phyloP scores from a whole-genome alignment of 2,329 filamentous ascomycete genomes.

The Fusarium anguioides region DNA sequence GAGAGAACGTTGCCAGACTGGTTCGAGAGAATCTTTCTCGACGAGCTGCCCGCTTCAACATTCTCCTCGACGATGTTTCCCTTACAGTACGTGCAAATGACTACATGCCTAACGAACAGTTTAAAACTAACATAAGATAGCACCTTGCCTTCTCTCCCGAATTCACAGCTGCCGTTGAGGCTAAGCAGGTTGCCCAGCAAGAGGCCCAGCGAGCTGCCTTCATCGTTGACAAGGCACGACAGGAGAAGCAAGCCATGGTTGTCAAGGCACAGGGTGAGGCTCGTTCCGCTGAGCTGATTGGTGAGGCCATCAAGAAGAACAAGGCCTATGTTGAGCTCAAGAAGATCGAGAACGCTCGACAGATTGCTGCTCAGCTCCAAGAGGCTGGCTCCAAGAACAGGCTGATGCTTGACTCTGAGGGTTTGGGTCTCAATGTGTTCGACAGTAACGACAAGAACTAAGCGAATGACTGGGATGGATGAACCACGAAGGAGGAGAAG shows the following conservation, averaged over 20 bases:
- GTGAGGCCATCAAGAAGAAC: constrained; percentile 99
- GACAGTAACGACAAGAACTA: constrained; percentile 59
- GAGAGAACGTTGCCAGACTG: constrained; percentile 92
- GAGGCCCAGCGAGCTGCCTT: constrained; percentile 98
- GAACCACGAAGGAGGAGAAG: constrained; percentile 2
- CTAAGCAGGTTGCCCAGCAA: constrained; percentile 83
- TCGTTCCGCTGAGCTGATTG: constrained; percentile 95
- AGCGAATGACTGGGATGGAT: not conserved
- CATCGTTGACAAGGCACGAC: constrained; percentile 96
- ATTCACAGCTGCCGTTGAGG: constrained; percentile 78
- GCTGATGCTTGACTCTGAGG: constrained; percentile 90
- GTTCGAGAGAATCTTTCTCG: constrained; percentile 93
- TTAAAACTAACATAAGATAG: constrained; percentile 51
- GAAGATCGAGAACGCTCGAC: constrained; percentile 95
- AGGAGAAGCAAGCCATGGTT: constrained; percentile 99
- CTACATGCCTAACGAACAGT: not conserved
- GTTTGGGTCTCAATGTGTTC: constrained; percentile 89
- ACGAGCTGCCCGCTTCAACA: constrained; percentile 95
- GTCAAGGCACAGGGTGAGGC: constrained; percentile 99
- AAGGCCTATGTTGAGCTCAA: constrained; percentile 96
- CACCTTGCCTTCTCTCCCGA: constrained; percentile 79
- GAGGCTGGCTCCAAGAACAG: constrained; percentile 90
- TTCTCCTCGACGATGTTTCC: constrained; percentile 96
- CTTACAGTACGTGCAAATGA: constrained; percentile 75
- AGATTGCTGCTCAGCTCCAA: constrained; percentile 88